Evolutionary conservation across 225 moss, liverwort and hornwort genomes (phyloP).

Genomic region (Climacium dendroides): DNA sequence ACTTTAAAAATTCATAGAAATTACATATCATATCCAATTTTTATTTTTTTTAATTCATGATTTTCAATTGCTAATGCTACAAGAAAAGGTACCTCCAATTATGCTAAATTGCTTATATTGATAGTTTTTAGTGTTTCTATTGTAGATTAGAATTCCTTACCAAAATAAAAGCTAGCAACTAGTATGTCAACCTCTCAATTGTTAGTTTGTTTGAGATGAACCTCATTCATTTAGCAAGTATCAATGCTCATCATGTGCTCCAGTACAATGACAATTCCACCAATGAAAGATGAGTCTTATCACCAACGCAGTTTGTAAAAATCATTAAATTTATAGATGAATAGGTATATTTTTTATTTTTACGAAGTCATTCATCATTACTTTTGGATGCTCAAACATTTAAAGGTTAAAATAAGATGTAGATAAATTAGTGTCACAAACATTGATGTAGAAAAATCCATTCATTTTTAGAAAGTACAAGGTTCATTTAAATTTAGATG

Average conservation of each 20-base stretch:
- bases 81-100: too few species aligned
- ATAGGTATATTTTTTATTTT: background rate
- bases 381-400: fast-evolving
- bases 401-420: background rate
- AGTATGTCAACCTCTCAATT: background rate
- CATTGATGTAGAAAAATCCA: background rate
- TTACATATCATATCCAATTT: too few species aligned
- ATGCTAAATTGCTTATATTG: too few species aligned
- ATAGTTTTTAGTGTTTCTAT: too few species aligned
- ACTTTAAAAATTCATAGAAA: too few species aligned
- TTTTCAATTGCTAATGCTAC: too few species aligned
- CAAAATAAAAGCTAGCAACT: background rate
- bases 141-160: background rate
- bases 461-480: background rate
- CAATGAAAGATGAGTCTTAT: background rate
- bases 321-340: background rate
- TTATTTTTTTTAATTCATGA: too few species aligned
- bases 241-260: too few species aligned
- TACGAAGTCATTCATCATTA: background rate
- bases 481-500: background rate
- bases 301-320: background rate
- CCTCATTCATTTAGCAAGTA: too few species aligned
- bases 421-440: fast-evolving
- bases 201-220: background rate
- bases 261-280: background rate